Conservation (phyloP, 2,329 filamentous ascomycete genomes). For the Fusarium palustre region DNA sequence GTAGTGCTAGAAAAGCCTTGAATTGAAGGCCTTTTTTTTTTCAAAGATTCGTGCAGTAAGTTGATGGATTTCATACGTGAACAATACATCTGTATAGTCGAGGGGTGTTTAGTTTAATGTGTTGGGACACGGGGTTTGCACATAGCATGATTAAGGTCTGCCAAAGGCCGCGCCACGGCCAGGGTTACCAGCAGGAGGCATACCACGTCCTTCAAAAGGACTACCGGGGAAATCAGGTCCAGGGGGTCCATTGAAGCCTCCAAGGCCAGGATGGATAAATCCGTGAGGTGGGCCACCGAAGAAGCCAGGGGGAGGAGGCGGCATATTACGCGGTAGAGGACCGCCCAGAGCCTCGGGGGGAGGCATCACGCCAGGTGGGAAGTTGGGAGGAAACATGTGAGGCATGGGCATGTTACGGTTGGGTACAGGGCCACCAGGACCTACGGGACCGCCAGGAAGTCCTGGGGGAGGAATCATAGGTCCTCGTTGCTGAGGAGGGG, state of each 20-base stretch:
- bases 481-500: constrained; percentile 56
- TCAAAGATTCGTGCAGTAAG: constrained; percentile 34
- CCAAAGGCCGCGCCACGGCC: constrained; percentile 52
- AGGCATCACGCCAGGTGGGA: constrained; percentile 62
- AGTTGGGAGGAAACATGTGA: constrained; percentile 72
- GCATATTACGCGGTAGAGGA: constrained; percentile 65
- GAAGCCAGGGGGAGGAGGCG: constrained; percentile 69
- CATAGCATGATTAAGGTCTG: constrained; percentile 42
- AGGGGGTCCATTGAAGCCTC: constrained; percentile 66
- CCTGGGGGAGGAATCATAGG: constrained; percentile 73
- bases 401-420: constrained; percentile 62
- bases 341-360: constrained; percentile 63
- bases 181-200: constrained; percentile 61
- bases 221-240: constrained; percentile 60
- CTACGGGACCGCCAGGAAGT: constrained; percentile 51
- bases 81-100: constrained; percentile 14
- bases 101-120: neutral
- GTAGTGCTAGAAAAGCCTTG: constrained; percentile 22
- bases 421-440: constrained; percentile 43
- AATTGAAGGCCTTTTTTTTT: constrained; percentile 3
- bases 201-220: constrained; percentile 67
- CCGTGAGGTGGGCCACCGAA: constrained; percentile 63
- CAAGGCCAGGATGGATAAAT: constrained; percentile 67
- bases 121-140: constrained; percentile 6
- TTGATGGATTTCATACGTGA: constrained; percentile 40